Base-by-base conservation (phyloP, 208 protist species). In the Trypanosomatidae sp. region DNA sequence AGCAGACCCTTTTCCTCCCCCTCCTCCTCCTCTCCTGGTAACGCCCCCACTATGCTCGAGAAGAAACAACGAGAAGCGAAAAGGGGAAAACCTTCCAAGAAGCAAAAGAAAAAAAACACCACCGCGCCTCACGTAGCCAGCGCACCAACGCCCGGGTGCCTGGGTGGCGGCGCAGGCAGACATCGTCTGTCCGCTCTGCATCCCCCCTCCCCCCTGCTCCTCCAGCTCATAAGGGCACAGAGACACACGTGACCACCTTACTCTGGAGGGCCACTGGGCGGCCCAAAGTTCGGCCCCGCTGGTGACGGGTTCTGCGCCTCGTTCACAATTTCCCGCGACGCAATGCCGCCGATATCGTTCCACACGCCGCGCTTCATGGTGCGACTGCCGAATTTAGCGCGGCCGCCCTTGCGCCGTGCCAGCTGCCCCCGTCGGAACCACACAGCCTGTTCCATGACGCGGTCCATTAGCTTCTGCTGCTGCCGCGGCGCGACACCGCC, bases 391-490 rank as follows among this genome's bases (percentile, higher is more conserved):
- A 95, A 95, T 80, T 95, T 95, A 5, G 91, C 91, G 12, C 85
- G 77, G 5, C 91, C 91, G n/a, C 88, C 88, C 70, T 95, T 95
- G 66, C 91, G 81, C 9, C 83, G 78, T 28, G 86, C 88, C 22
- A 95, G 77, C 76, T 91, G 86, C 41, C 76, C 80, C 1, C 83
- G 78, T 3, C 91, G 86, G 66, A 88, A 92, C 73, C 67, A 82
- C 67, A 95, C 87, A 4, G 91, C 91, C 68, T 91, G 73, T 28
- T 78, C 60, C 71, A 73, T 84, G 13, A 93, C 83, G 13, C 80
- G 83, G 69, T 93, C 87, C 91, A 93, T 93, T 15, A 95, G 39
- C 65, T 83, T 79, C 73, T 91, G 83, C 77, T 95, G 91, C 79
- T 95, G 91, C 64, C 80, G 83, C 46, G 83, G 82, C 6, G 88